Evolutionary conservation across 768 basidiomycete genomes (phyloP), one percentile per base, ranked within the genome.

Genomic region (Amanita pallidorosea): DNA sequence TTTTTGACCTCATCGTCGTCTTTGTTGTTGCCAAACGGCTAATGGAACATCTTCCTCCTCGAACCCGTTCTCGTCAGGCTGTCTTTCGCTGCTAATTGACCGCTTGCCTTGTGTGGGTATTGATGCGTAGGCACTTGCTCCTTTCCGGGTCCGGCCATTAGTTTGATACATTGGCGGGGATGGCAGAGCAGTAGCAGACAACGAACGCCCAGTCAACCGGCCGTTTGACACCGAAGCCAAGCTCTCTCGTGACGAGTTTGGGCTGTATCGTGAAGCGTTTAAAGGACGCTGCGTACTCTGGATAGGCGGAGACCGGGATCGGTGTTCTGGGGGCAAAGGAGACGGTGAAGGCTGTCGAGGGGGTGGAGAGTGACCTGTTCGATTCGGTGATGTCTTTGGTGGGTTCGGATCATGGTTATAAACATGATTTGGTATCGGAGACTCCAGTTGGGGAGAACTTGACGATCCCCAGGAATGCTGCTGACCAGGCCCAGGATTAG

Each of bases 1-100:
- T 23, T 38, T 42, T 40, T 53, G 44, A 47, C 46, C 61, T 72
- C 65, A 79, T 61, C 73, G 72, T 60, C 80, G 72, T 57, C 77
- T 81, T 60, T 83, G 85, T 60, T 84, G 85, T 63, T 88, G 85
- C 73, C 80, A 88, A 51, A 87, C 64, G 17, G 88, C 86, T 44
- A 91, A 69, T 17, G 88, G 88, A 35, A 88, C 68, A 60, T 90
- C 88, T 61, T 90, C 88, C 59, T 89, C 87, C 60, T 87, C 85
- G 23, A 53, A 40, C 6, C 68, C 69, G 37, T 57, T 66, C 17
- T 60, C 66, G 45, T 58, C 61, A 23, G 63, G 58, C 34, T 56
- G 59, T n/a, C 65, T 63, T 47, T 75, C 70, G 46, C 69, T 67
- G 25, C 70, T 67, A 57, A 70, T 69, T 36, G 72, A 71, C 55